Conservation (phyloP, 768 basidiomycete species). For the Atractiella rhizophila region DNA sequence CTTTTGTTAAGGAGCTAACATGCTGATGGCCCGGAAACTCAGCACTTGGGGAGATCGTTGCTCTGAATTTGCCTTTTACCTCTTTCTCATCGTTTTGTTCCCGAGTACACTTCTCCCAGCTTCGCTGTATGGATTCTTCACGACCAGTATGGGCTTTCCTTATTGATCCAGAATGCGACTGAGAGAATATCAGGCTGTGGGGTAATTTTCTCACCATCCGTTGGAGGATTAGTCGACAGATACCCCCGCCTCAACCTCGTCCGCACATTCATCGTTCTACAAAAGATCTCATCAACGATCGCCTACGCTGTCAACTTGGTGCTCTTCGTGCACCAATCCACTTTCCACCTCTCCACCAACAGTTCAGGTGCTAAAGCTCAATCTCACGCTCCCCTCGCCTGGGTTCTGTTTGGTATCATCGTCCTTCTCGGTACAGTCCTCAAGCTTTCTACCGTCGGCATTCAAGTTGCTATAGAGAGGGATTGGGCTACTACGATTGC, state of each 20-base stretch:
- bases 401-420: constrained; percentile 22
- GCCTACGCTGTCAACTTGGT: not conserved
- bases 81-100: constrained; percentile 23
- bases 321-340: constrained; percentile 11
- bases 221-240: constrained; percentile 27
- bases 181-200: constrained; percentile 23
- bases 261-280: constrained; percentile 22
- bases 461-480: constrained; percentile 28
- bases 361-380: not conserved
- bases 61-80: constrained; percentile 6
- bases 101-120: constrained; percentile 28
- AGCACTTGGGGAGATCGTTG: constrained; percentile 5
- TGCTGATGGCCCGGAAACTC: constrained; percentile 12
- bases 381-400: constrained; percentile 5
- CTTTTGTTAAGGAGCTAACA: not conserved
- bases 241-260: constrained; percentile 23
- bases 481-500: constrained; percentile 31
- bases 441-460: constrained; percentile 25
- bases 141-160: no score
- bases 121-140: constrained; percentile 29
- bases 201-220: constrained; percentile 25
- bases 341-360: constrained; percentile 20
- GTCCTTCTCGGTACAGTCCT: constrained; percentile 22
- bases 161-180: no score
- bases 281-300: constrained; percentile 22